phyloP scores from a whole-genome alignment of 169 alveolate genomes.

The Eimeria sp. region DNA sequence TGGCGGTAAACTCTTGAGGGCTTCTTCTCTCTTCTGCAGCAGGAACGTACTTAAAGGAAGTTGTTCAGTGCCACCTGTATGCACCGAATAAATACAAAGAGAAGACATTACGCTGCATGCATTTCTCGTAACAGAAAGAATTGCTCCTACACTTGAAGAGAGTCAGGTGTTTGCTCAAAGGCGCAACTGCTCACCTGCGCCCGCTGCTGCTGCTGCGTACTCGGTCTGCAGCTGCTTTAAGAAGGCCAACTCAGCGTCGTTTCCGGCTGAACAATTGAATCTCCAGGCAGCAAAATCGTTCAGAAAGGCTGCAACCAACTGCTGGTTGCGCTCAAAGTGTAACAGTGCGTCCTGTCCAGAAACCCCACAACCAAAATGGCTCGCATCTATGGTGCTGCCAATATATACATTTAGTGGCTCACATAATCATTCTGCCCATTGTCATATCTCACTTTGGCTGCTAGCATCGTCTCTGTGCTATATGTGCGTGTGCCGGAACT shows the following conservation, averaged over 20 bases:
- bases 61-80: slow-evolving; percentile 28
- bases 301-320: background rate
- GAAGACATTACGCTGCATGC: too few relatives aligned
- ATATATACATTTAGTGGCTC: too few relatives aligned
- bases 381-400: too few relatives aligned
- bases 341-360: slow-evolving; percentile 29
- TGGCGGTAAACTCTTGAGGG: slow-evolving; percentile 23
- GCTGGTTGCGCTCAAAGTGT: background rate
- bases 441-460: too few relatives aligned
- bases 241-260: background rate
- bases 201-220: background rate
- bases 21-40: slow-evolving; percentile 43
- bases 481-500: too few relatives aligned
- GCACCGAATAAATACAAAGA: background rate
- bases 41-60: background rate
- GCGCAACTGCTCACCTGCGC: background rate
- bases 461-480: background rate
- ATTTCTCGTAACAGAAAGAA: too few relatives aligned
- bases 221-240: slow-evolving; percentile 17
- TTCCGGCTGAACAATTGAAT: background rate
- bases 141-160: too few relatives aligned
- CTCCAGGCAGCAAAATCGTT: background rate
- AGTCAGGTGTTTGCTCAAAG: too few relatives aligned
- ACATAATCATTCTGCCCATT: too few relatives aligned
- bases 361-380: background rate